Percentiles rank a stretch among this genome's conserved stretches.
These are phyloP conservation scores for Cryptococcus sp. DNA, from an alignment of 1,284 basidiomycete genomes.

Conservation along the genomic window DNA sequence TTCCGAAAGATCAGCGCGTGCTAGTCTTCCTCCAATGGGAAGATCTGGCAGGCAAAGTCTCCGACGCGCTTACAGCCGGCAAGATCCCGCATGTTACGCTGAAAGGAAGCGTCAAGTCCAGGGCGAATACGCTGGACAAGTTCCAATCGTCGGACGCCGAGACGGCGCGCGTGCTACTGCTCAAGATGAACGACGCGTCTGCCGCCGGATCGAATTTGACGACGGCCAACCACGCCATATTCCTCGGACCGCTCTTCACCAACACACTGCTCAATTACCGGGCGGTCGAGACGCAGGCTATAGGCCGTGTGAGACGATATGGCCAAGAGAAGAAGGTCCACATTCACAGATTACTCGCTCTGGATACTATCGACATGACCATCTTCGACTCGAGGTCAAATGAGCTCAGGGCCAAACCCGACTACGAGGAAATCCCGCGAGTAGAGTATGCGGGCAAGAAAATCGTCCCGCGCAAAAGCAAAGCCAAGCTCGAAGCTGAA, in stretches of 20 bases:
- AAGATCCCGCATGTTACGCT: conserved; percentile 78
- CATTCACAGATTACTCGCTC: conserved; percentile 77
- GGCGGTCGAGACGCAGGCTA: conserved; percentile 84
- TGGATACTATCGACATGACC: conserved; percentile 81
- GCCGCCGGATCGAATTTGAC: conserved; percentile 92
- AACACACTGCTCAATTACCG: conserved; percentile 75
- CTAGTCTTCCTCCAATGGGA: conserved; percentile 93
- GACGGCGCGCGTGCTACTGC: conserved; percentile 68
- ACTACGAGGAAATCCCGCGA: conserved; percentile 36
- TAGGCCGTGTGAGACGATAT: conserved; percentile 82
- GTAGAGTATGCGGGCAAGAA: conserved; percentile 30
- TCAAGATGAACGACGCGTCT: conserved; percentile 91
- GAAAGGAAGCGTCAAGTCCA: conserved; percentile 71
- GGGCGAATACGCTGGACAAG: conserved; percentile 75
- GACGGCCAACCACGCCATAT: conserved; percentile 90
- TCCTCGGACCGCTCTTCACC: conserved; percentile 85
- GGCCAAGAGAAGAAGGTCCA: conserved; percentile 79
- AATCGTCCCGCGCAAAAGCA: conserved; percentile 10
- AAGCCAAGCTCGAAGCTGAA: conserved; percentile 2
- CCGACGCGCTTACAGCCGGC: conserved; percentile 72
- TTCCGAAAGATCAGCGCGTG: conserved; percentile 75
- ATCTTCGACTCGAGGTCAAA: conserved; percentile 54
- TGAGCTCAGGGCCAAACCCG: conserved; percentile 37
- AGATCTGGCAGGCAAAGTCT: conserved; percentile 86
- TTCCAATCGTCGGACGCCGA: conserved; percentile 73